Base-by-base conservation (phyloP, 2,329 filamentous ascomycete species). In the Alternaria hordeiaustralica region DNA sequence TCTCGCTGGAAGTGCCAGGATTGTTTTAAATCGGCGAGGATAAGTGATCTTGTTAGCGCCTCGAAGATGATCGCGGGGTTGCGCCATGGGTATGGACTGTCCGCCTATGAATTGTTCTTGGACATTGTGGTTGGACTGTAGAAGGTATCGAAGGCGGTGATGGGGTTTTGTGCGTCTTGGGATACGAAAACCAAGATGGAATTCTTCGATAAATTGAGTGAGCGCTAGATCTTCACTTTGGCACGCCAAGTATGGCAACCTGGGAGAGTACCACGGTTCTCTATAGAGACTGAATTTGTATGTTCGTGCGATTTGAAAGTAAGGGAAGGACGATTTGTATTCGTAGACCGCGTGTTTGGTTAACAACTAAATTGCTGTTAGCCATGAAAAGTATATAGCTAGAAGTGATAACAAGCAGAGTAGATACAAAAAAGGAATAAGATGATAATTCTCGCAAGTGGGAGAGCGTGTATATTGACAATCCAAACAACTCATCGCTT, bases 1-100 rank as follows among this genome's bases (percentile, higher is more conserved):
- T 66, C 60, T 63, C 64, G 55, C 6, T 66, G 64, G 50, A 64
- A 66, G 49, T 66, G 5, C 64, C 64, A 64, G 50, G 61, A 58
- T 30, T 41, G 58, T 59, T 64, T 59, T 28, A 64, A 50, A 55
- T 66, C 58, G 61, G 61, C 61, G 43, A 61, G 43, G 55, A 66
- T 61, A 49, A 64, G 55, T 2, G 59, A 57, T 21, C 58, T 41
- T 59, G 59, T 28, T 36, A 62, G 59, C n/a, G 61, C 45, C 26
- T 57, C 46, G 18, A 61, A 51, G 33, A 57, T 23, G 45, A 56
- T 57, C 18, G 53, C 59, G 59, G 59, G 59, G 50, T 56, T 65
- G 33, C 62, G 62, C 55, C 62, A 65, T 58, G 58, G 58, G 44
- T 58, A 58, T 58, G 58, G 58, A 49, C 58, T 58, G 44, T 61